A percentile compares a stretch with the other conserved stretches of the same genome.
Evolutionary conservation across 306 rosid genomes (phyloP).

Genomic region (Vigna angularis): DNA sequence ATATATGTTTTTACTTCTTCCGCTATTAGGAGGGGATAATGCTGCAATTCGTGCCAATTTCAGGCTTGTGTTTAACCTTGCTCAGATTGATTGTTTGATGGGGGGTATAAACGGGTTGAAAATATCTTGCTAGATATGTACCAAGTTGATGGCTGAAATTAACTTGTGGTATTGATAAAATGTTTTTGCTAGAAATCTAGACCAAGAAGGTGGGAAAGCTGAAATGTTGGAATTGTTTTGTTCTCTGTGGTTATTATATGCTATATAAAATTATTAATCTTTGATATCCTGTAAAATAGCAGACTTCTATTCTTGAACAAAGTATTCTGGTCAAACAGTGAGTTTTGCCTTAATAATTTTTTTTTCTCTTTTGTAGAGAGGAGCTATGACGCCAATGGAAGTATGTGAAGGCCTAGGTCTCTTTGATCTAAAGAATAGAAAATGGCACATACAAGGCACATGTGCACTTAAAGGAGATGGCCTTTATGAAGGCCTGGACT

Average conservation of each 20-base stretch:
- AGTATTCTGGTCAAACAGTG: conserved; percentile 18
- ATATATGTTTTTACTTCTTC: background rate
- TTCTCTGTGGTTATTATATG: background rate
- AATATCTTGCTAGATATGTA: background rate
- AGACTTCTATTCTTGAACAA: conserved; percentile 11
- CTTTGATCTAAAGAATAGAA: conserved; percentile 86
- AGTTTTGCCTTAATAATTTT: conserved; percentile 6
- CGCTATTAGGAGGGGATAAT: background rate
- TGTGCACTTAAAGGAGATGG: conserved; percentile 94
- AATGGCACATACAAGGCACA: conserved; percentile 98
- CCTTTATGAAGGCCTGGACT: conserved; percentile 95
- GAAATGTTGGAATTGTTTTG: background rate
- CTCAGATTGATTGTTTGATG: background rate
- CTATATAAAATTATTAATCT: background rate
- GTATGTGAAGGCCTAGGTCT: conserved; percentile 95
- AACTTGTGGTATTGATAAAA: conserved; percentile 5
- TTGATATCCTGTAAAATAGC: conserved; percentile 5
- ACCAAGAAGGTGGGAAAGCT: conserved; percentile 9
- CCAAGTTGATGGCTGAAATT: conserved; percentile 30
- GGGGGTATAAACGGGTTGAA: background rate
- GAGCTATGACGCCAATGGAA: conserved; percentile 97
- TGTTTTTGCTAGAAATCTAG: background rate
- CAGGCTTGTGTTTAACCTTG: conserved; percentile 8
- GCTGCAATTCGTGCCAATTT: background rate
- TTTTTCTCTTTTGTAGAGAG: conserved; percentile 59